phyloP scores from a whole-genome alignment of 2,329 filamentous ascomycete species.

The Calycina marina region DNA sequence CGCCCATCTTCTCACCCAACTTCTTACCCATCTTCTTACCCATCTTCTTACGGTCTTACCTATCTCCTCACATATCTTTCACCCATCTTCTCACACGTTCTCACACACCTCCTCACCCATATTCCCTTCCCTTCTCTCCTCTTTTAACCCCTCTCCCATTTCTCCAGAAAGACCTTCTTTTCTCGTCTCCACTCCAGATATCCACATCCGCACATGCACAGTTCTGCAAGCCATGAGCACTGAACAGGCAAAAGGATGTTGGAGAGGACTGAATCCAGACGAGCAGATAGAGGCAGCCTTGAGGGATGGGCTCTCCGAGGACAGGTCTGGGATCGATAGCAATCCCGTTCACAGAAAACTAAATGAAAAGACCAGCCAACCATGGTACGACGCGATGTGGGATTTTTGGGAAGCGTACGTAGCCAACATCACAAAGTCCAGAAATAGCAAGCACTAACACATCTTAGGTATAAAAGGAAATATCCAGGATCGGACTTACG shows the following conservation, averaged over 20 bases:
- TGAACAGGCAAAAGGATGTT: conserved; percentile 3
- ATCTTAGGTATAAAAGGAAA: conserved; percentile 11
- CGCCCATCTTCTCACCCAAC: conserved; percentile 2
- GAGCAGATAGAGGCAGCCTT: conserved; percentile 7
- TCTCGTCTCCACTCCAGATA: conserved; percentile 5
- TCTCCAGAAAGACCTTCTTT: conserved; percentile 7
- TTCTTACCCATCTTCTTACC: conserved; percentile 3
- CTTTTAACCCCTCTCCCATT: conserved; percentile 4
- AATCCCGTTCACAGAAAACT: conserved; percentile 11
- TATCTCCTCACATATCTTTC: conserved; percentile 3
- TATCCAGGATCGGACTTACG: conserved; percentile 8
- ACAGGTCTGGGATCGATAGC: conserved; percentile 7
- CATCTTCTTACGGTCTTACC: conserved; percentile 2
- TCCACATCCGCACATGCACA: conserved; percentile 2
- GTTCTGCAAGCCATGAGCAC: conserved; percentile 4
- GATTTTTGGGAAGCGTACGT: conserved; percentile 8
- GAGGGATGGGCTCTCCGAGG: conserved; percentile 5
- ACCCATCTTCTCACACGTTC: conserved; percentile 2
- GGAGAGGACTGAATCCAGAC: conserved; percentile 6
- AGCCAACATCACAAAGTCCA: conserved; percentile 7
- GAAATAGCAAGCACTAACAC: conserved; percentile 10
- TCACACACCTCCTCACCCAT: conserved; percentile 2
- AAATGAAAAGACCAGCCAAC: conserved; percentile 8
- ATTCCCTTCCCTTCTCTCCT: conserved; percentile 2
- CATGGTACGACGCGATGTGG: conserved; percentile 6